Evolutionary conservation across 345 rosid genomes (phyloP).

Genomic region (Ceriops decandra): DNA sequence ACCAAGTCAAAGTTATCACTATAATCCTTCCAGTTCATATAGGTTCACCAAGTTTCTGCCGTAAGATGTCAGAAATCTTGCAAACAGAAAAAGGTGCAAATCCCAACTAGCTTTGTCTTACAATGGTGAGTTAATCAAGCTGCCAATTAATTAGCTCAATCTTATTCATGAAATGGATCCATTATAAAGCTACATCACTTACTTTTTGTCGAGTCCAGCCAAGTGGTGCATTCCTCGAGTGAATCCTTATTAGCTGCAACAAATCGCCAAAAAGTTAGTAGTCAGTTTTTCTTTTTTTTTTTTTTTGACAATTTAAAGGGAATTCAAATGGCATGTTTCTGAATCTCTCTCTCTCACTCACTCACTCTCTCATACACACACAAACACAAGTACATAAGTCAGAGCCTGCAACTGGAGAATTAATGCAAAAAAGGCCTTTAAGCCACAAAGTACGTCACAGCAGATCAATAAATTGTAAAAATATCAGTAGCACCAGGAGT

Average conservation of each 20-base stretch:
- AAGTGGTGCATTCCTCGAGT: conserved; percentile 40
- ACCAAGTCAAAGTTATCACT: conserved; percentile 10
- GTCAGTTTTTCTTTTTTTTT: neutral
- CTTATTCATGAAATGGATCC: neutral
- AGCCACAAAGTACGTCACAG: too few species aligned
- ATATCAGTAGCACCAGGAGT: neutral
- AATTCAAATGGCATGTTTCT: neutral
- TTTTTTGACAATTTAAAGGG: neutral
- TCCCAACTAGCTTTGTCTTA: conserved; percentile 18
- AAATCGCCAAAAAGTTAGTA: conserved; percentile 5
- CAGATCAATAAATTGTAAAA: neutral
- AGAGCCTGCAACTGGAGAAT: neutral
- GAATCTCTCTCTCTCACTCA: neutral
- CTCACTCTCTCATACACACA: neutral
- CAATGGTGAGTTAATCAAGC: conserved; percentile 17
- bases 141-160: conserved; percentile 4
- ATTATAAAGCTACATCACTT: conserved; percentile 16
- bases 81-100: conserved; percentile 19
- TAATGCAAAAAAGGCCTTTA: too few species aligned
- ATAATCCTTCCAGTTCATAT: conserved; percentile 12
- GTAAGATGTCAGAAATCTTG: conserved; percentile 17
- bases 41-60: conserved; percentile 13
- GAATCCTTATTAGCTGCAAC: conserved; percentile 45
- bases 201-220: conserved; percentile 71
- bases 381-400: neutral